Base-by-base conservation (phyloP, 768 basidiomycete genomes). In the Melanogaster broomeanus region DNA sequence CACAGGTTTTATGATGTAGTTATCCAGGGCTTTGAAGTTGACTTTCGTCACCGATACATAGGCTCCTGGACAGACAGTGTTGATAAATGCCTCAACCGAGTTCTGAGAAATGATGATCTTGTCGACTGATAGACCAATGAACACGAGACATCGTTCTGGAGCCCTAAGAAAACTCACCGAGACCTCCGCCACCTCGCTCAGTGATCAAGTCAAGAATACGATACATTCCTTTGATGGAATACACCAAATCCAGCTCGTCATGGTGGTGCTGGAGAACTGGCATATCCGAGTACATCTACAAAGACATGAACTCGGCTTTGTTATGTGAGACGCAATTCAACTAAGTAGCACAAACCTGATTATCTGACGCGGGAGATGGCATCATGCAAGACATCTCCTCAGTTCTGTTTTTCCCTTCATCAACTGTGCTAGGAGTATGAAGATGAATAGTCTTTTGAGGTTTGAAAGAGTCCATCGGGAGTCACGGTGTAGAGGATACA, bases 41-140 rank as follows among this genome's bases (percentile, higher is more conserved):
- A 85, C 78, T 53, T 74, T 79, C 2, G 79, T 83, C 44, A 83
- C 67, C 0, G 80, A 79, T 2, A 58, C 53, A 57, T 82, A 85
- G 6, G 84, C 76, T 2, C 79, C 76, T 0, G 83, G 80, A 35
- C 59, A 71, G 9, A 83, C 41, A 16, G 59, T 60, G 45, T 84
- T 79, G 57, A 81, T 74, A 45, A 85, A 76, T 3, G 67, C 54
- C 52, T 69, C 66, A 12, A 85, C 65, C 3, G 80, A 77, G 3
- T 74, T 66, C 60, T 83, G 80, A 2, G 72, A 70, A 25, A 86
- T 85, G 62, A 85, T 78, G 28, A 85, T 76, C 59, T 86, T 85
- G 57, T 84, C 82, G 34, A 83, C 83, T 83, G 52, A 25, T n/a
- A 44, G 9, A 45, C n/a, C 16, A 21, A 45, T 13, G 1, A 31